These are phyloP conservation scores for Tylopilus vinaceipallidus DNA, from an alignment of 768 basidiomycete species.

Conservation along the genomic window DNA sequence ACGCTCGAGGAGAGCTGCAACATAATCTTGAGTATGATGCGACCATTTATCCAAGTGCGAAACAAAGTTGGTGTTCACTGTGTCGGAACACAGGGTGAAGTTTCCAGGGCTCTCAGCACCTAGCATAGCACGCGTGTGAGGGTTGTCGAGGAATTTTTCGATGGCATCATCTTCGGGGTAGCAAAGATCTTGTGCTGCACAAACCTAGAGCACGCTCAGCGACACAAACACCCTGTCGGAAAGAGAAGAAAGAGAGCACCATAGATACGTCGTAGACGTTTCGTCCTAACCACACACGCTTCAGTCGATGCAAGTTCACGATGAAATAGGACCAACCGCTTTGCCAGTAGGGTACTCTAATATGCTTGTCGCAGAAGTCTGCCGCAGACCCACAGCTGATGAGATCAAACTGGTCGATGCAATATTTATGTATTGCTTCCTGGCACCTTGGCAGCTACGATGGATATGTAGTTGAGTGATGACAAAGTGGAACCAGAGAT, in stretches of 20 bases:
- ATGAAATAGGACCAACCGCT: slow-evolving; percentile 31
- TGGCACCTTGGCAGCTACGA: slow-evolving; percentile 68
- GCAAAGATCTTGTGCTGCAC: slow-evolving; percentile 32
- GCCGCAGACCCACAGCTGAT: slow-evolving; percentile 68
- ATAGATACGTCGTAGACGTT: slow-evolving; percentile 64
- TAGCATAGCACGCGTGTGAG: slow-evolving; percentile 41
- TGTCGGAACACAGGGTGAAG: slow-evolving; percentile 55
- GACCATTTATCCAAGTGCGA: slow-evolving; percentile 61
- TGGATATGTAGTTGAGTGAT: background rate
- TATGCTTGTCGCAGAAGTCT: slow-evolving; percentile 57
- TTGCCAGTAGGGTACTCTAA: slow-evolving; percentile 42
- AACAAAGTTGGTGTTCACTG: slow-evolving; percentile 51
- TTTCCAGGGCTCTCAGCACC: slow-evolving; percentile 47
- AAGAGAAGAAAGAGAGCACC: slow-evolving; percentile 21
- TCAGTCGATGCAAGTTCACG: background rate
- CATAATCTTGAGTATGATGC: slow-evolving; percentile 55
- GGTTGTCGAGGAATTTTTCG: slow-evolving; percentile 44
- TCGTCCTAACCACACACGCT: slow-evolving; percentile 30
- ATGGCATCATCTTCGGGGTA: slow-evolving; percentile 41
- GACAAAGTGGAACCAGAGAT: background rate
- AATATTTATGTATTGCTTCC: slow-evolving; percentile 51
- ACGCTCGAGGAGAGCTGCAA: slow-evolving; percentile 53
- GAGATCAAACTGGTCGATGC: slow-evolving; percentile 62
- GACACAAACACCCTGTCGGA: background rate
- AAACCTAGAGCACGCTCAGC: slow-evolving; percentile 20